phyloP scores from a whole-genome alignment of 2,329 filamentous ascomycete genomes.

The Raffaelea arxii region DNA sequence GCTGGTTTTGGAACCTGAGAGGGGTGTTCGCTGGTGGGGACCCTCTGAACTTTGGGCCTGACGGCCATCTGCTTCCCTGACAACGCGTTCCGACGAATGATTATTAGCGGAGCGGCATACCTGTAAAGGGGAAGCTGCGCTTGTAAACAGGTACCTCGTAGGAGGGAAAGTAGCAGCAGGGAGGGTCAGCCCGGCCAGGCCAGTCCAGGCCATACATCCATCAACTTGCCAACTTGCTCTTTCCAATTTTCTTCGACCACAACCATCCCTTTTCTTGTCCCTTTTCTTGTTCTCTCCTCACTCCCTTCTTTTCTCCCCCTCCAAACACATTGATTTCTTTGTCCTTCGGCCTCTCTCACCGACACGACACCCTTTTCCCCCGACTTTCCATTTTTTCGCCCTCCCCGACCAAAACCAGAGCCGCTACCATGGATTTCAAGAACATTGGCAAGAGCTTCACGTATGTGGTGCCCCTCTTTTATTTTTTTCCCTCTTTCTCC shows the following conservation, averaged over 20 bases:
- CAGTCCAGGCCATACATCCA: background rate
- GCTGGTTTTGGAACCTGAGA: too few relatives aligned
- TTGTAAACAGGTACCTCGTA: background rate
- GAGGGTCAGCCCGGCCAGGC: background rate
- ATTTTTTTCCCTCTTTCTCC: background rate
- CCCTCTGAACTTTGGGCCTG: too few relatives aligned
- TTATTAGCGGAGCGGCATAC: too few relatives aligned
- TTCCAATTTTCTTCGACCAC: background rate
- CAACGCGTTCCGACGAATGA: too few relatives aligned
- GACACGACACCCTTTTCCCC: background rate
- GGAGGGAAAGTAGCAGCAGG: background rate
- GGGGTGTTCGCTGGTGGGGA: too few relatives aligned
- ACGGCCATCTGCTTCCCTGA: background rate
- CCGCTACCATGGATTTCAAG: conserved; percentile 46
- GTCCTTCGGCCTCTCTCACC: background rate
- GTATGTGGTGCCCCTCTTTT: conserved; percentile 25
- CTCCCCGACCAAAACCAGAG: background rate
- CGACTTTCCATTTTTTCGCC: background rate
- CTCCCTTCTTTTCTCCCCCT: background rate
- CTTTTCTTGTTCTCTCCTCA: background rate
- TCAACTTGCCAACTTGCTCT: background rate
- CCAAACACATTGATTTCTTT: background rate
- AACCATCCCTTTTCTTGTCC: background rate
- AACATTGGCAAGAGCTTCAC: conserved; percentile 46
- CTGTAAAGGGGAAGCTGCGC: background rate